Evolutionary conservation across 495 filamentous ascomycete species (phyloP), one percentile per base, ranked within the genome.

Genomic region (Pseudomonodictys pantanalensis): DNA sequence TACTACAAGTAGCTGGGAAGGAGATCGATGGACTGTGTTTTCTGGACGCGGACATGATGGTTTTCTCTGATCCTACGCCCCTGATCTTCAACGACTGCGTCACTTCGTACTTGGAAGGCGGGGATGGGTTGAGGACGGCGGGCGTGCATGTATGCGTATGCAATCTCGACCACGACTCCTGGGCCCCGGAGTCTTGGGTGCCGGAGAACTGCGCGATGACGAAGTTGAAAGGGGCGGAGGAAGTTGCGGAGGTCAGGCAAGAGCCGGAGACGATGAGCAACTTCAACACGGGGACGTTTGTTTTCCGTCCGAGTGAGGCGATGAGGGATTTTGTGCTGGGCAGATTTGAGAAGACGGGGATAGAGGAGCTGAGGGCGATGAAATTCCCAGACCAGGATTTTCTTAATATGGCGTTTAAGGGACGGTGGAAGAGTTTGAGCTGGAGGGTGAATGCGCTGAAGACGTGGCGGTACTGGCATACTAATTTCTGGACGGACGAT

Each of bases 381-480:
- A 64, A 72, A 26, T 81, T 82, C 51, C 79, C 80, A 0, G 78
- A 80, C 65, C 79, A 83, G 63, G 80, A 82, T 59, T 80, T 82
- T 57, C 61, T 83, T 2, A 73, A 73, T 1, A 68, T 72, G 23
- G 77, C 78, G 52, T 83, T 79, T 59, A 60, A 52, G 17, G 66
- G 68, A 1, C 68, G 54, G 51, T 82, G 79, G 79, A 58, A 50
- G 45, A 64, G 69, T 5, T 35, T 81, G 24, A 64, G 68, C 2
- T 83, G 75, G 75, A 71, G 78, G 43, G 81, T 77, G 47, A 84
- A 84, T 60, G 79, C 79, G 4, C 67, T 83, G 45, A 82, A 82
- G 59, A 80, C 79, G 10, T 74, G 72, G 70, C 69, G 72, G 47
- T 78, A 81, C 49, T 77, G 77, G 73, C 81, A 83, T 62, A 28